These are phyloP conservation scores for Hypoxylon fuscum DNA, from an alignment of 495 filamentous ascomycete species.

Conservation along the genomic window DNA sequence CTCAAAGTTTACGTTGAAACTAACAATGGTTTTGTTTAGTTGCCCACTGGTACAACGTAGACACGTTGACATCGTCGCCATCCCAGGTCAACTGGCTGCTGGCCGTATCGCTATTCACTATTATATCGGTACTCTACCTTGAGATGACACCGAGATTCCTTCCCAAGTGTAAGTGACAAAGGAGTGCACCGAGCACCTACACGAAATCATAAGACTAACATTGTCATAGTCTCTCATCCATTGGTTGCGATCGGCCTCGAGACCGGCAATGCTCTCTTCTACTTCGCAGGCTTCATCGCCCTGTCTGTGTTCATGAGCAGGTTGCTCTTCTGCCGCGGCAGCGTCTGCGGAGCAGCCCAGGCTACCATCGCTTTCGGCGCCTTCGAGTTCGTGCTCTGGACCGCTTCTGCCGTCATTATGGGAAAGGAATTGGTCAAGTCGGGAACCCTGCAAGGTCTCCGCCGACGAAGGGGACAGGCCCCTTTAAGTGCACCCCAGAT, in stretches of 20 bases:
- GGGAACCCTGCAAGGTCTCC: slow-evolving; percentile 35
- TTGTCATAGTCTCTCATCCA: slow-evolving; percentile 61
- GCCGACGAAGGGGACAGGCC: slow-evolving; percentile 24
- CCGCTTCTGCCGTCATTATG: slow-evolving; percentile 45
- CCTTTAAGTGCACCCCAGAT: slow-evolving; percentile 38
- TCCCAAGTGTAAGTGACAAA: slow-evolving; percentile 45
- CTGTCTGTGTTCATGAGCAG: slow-evolving; percentile 70
- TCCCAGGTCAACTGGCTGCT: slow-evolving; percentile 76
- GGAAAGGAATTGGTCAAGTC: slow-evolving; percentile 50
- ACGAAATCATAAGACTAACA: slow-evolving; percentile 5
- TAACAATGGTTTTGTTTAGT: slow-evolving; percentile 44
- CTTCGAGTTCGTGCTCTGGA: slow-evolving; percentile 57
- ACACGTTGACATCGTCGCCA: slow-evolving; percentile 57
- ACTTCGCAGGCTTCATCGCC: slow-evolving; percentile 82
- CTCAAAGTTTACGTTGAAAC: slow-evolving; percentile 7
- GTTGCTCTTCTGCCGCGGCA: slow-evolving; percentile 61
- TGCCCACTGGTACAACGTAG: slow-evolving; percentile 61
- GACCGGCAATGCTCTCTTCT: slow-evolving; percentile 75
- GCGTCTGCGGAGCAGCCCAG: slow-evolving; percentile 58
- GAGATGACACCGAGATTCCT: slow-evolving; percentile 66
- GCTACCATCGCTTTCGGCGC: slow-evolving; percentile 58
- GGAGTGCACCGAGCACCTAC: not conserved
- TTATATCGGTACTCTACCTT: slow-evolving; percentile 72
- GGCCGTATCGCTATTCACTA: slow-evolving; percentile 72
- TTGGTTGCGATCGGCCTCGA: slow-evolving; percentile 70